Evolutionary conservation across 225 moss, liverwort and hornwort genomes (phyloP).

Genomic region (Bryoerythrophyllum caledonicum): DNA sequence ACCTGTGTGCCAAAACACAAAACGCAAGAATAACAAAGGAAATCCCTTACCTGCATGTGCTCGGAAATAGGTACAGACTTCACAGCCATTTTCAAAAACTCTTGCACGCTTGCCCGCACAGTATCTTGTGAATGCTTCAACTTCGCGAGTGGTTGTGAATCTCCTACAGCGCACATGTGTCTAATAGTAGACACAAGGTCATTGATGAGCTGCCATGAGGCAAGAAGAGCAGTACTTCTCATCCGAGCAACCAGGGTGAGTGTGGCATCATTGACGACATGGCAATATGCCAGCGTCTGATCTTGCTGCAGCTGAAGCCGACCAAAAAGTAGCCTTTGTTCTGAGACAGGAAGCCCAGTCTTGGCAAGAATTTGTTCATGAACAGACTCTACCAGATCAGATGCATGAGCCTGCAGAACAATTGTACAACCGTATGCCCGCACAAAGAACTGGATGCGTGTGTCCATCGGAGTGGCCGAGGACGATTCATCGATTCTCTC

Average conservation of each 20-base stretch:
- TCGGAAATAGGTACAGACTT: too few species aligned
- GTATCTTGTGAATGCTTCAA: too few species aligned
- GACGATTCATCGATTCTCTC: conserved; percentile 26
- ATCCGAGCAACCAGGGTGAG: conserved; percentile 88
- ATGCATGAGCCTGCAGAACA: conserved; percentile 71
- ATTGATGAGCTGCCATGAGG: too few species aligned
- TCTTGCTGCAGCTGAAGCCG: conserved; percentile 95
- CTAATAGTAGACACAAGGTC: too few species aligned
- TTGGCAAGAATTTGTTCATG: conserved; percentile 80
- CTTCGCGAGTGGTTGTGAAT: too few species aligned
- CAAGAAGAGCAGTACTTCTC: conserved; percentile 96
- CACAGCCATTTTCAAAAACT: conserved; percentile 90
- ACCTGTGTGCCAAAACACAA: too few species aligned
- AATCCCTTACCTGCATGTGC: conserved; percentile 73
- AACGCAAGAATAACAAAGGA: not conserved
- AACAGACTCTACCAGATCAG: conserved; percentile 85
- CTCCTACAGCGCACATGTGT: too few species aligned
- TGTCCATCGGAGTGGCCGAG: conserved; percentile 32
- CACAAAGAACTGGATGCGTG: conserved; percentile 93
- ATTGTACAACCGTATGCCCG: conserved; percentile 79
- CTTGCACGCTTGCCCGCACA: conserved; percentile 84
- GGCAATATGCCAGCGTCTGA: conserved; percentile 78
- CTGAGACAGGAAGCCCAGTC: conserved; percentile 90
- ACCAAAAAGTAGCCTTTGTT: conserved; percentile 85
- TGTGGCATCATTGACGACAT: conserved; percentile 77